Conservation (phyloP, 73 alveolate genomes). For the Tetrahymena elliotti region DNA sequence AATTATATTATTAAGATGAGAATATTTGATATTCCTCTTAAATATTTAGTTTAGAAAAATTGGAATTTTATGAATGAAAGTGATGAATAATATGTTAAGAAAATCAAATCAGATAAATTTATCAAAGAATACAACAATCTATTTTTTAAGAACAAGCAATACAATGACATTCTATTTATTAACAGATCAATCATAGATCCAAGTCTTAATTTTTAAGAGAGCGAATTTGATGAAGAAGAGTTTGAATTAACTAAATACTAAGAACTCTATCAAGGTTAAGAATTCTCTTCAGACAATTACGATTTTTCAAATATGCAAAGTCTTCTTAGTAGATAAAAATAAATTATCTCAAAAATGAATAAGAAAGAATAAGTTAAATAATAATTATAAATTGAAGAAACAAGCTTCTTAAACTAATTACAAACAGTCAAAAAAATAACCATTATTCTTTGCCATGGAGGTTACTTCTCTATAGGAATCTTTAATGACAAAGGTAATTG, state of each 20-base stretch:
- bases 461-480: constrained; percentile 76
- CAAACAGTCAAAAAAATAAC: constrained; percentile 53
- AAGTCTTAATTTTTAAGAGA: not conserved
- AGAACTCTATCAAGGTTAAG: constrained; percentile 11
- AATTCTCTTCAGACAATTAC: constrained; percentile 6
- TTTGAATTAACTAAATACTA: constrained; percentile 6
- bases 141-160: not conserved
- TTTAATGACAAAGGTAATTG: constrained; percentile 57
- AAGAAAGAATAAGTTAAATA: constrained; percentile 20
- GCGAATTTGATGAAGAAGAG: not conserved
- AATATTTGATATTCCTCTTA: not conserved
- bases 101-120: not conserved
- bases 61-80: not conserved
- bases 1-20: not conserved
- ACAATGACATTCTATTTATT: not conserved
- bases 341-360: constrained; percentile 70
- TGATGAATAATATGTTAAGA: not conserved
- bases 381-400: constrained; percentile 35
- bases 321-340: constrained; percentile 66
- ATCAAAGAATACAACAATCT: not conserved
- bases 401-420: constrained; percentile 49
- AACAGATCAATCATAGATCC: constrained; percentile 32
- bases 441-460: constrained; percentile 93
- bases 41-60: not conserved
- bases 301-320: constrained; percentile 30